phyloP scores from a whole-genome alignment of 2,329 filamentous ascomycete genomes.

The Colletotrichum scovillei region DNA sequence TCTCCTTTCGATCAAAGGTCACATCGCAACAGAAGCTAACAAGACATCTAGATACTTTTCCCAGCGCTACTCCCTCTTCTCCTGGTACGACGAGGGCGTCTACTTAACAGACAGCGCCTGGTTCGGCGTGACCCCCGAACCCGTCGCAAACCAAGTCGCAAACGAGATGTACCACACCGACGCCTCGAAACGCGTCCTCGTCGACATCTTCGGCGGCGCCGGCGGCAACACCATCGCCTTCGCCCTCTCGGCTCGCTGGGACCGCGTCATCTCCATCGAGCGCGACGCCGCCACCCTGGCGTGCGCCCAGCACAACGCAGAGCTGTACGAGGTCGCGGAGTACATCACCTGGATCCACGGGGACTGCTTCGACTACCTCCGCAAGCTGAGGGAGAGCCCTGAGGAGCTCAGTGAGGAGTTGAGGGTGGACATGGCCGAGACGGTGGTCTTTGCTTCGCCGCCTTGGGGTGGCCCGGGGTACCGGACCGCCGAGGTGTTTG shows the following conservation, averaged over 20 bases:
- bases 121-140: slow-evolving; percentile 97
- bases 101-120: slow-evolving; percentile 93
- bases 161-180: slow-evolving; percentile 71
- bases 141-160: slow-evolving; percentile 86
- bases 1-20: neutral
- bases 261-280: slow-evolving; percentile 88
- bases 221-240: slow-evolving; percentile 98
- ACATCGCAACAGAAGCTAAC: neutral
- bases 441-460: slow-evolving; percentile 67
- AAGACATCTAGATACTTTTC: slow-evolving; percentile 79
- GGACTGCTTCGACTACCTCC: slow-evolving; percentile 84
- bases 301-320: slow-evolving; percentile 93
- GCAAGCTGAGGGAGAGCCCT: slow-evolving; percentile 51
- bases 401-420: slow-evolving; percentile 51
- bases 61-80: slow-evolving; percentile 89
- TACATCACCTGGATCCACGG: slow-evolving; percentile 87
- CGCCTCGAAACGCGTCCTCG: slow-evolving; percentile 71
- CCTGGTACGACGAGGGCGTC: slow-evolving; percentile 86
- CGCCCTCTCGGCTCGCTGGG: slow-evolving; percentile 82
- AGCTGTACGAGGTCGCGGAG: slow-evolving; percentile 80
- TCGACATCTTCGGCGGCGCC: slow-evolving; percentile 92
- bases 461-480: slow-evolving; percentile 72
- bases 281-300: slow-evolving; percentile 82
- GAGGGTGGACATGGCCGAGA: slow-evolving; percentile 52
- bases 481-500: slow-evolving; percentile 75